Conservation (phyloP, 805 yeast genomes). For the Myxozyma mucilagina region DNA sequence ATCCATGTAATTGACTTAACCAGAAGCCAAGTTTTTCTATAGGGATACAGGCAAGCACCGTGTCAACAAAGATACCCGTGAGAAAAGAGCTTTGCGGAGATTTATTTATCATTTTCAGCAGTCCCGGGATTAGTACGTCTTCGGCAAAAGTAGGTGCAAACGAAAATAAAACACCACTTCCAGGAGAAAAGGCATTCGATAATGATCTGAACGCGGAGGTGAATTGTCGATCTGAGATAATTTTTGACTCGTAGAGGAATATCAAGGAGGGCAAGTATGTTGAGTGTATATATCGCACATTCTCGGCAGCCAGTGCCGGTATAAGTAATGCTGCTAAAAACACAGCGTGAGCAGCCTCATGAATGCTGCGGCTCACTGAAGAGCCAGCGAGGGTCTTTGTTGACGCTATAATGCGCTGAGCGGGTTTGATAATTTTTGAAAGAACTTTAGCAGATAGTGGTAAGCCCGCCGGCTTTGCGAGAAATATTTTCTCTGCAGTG, state of each 20-base stretch:
- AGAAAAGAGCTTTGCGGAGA: background rate
- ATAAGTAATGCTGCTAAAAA: conserved; percentile 26
- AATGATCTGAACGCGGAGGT: conserved; percentile 15
- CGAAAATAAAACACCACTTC: conserved; percentile 17
- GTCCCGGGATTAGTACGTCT: conserved; percentile 9
- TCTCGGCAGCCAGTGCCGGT: conserved; percentile 14
- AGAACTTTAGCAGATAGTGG: background rate
- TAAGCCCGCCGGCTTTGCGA: conserved; percentile 14
- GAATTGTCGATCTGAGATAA: conserved; percentile 15
- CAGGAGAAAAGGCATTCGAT: conserved; percentile 16
- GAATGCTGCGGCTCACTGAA: conserved; percentile 2
- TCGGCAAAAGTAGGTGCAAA: conserved; percentile 19
- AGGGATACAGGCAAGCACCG: conserved; percentile 12
- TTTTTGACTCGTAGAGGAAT: background rate
- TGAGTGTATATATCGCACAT: conserved; percentile 10
- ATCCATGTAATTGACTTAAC: conserved; percentile 3
- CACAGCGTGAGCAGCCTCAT: conserved; percentile 33
- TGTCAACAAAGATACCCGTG: conserved; percentile 12
- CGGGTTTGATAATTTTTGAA: conserved; percentile 1
- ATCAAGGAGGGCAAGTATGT: conserved; percentile 8
- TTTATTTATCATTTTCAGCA: background rate
- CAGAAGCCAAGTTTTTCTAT: conserved; percentile 12
- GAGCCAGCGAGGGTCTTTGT: background rate
- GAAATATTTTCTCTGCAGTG: conserved; percentile 21
- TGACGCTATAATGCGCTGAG: conserved; percentile 4